Conservation (phyloP, 306 rosid species). For the Fragaria ananassa region DNA sequence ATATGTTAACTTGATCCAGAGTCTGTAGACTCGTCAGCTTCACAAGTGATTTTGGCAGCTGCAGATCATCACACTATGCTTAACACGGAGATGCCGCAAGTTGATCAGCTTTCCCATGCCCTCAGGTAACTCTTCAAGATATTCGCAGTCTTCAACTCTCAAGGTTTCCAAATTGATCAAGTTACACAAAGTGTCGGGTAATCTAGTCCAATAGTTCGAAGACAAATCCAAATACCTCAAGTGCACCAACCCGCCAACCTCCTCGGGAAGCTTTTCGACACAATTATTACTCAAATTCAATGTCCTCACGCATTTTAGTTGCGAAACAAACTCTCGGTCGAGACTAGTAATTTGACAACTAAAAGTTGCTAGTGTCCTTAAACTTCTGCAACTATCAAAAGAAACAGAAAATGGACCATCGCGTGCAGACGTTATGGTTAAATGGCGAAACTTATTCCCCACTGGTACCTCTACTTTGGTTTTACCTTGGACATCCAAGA, state of each 20-base stretch:
- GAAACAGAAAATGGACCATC: too few species aligned
- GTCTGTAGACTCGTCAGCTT: not conserved
- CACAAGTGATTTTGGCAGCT: too few species aligned
- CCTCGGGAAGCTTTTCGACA: not conserved
- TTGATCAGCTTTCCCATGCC: not conserved
- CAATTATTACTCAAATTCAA: not conserved
- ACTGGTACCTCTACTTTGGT: not conserved
- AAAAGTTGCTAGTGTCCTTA: not conserved
- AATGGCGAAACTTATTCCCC: not conserved
- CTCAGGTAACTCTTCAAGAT: not conserved
- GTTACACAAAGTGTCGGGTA: not conserved
- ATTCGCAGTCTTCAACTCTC: fast-evolving
- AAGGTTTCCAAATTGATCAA: slow-evolving; percentile 7
- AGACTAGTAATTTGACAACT: fast-evolving
- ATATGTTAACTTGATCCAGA: not conserved
- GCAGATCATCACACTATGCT: fast-evolving
- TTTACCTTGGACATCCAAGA: not conserved
- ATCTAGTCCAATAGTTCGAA: too few species aligned
- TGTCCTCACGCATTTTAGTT: not conserved
- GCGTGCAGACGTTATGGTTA: too few species aligned
- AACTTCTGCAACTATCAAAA: too few species aligned
- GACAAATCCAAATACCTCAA: not conserved
- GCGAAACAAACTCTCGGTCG: not conserved
- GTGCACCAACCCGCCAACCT: slow-evolving; percentile 3
- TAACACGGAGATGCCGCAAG: not conserved